phyloP scores from a whole-genome alignment of 345 rosid species.

The Isatis tinctoria region DNA sequence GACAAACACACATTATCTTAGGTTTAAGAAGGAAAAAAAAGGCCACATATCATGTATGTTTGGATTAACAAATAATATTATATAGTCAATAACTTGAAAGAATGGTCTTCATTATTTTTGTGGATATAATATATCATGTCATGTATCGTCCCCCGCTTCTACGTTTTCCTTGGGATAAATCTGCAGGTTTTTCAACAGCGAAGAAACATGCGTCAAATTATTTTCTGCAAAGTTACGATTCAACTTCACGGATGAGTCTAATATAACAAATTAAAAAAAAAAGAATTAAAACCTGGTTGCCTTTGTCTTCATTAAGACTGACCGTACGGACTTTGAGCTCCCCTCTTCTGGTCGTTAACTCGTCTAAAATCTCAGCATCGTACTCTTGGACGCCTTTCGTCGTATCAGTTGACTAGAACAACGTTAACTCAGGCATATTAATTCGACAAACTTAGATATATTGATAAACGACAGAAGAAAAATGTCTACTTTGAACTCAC shows the following conservation, averaged over 20 bases:
- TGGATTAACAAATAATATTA: conserved; percentile 1
- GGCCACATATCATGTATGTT: background rate
- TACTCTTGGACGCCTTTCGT: background rate
- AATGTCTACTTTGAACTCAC: background rate
- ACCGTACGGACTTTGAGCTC: conserved; percentile 58
- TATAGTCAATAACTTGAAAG: background rate
- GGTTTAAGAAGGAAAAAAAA: background rate
- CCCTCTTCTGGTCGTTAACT: conserved; percentile 76
- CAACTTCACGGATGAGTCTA: background rate
- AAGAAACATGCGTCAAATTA: background rate
- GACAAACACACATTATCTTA: background rate
- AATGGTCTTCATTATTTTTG: background rate
- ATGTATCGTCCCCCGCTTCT: background rate
- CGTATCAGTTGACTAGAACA: conserved; percentile 10
- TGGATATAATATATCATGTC: background rate
- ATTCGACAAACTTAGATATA: background rate
- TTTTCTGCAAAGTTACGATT: background rate
- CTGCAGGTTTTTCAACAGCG: background rate
- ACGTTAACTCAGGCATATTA: background rate
- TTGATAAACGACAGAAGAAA: background rate
- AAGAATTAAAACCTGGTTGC: conserved; percentile 23
- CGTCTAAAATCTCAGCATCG: conserved; percentile 59
- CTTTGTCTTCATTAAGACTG: conserved; percentile 34
- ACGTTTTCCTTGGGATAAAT: conserved; percentile 15
- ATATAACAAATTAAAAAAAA: background rate